Evolutionary conservation across 306 rosid species (phyloP), one percentile per base, ranked within the genome.

Genomic region (Acacia confusa): DNA sequence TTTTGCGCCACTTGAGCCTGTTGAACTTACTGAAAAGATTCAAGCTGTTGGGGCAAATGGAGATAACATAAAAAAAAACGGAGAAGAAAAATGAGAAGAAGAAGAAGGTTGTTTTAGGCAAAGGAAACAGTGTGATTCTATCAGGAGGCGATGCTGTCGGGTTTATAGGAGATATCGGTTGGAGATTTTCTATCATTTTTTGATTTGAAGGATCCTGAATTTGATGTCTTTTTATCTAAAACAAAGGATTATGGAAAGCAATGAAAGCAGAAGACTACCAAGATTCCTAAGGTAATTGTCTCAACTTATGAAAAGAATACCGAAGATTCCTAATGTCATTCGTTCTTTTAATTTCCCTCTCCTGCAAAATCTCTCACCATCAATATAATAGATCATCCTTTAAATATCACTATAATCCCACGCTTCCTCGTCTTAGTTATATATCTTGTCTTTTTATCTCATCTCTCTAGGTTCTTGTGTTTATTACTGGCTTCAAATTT

Each of bases 231-330:
- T 78, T 73, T 90, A 78, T 82, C 72, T 85, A 90, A 85, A 80
- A 84, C 92, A n/a, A 95, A 89, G 81, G 97, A 91, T 78, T 78
- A 90, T 95, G 20, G 98, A 95, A 84, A 93, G 96, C 88, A 95
- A 95, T 82, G 98, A 91, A 82, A 89, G 90, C 83, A 93, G 97
- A 83, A 90, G 97, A 85, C 90, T 93, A 34, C 97, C 99, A 95
- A 95, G 92, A 89, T 93, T 81, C 97, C 99, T 25, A 95, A 95
- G 98, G 98, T 95, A 83, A 81, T 67, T n/a, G 45, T 78, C 34
- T 77, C 44, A 32, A 40, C 74, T 45, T 64, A 7, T 11, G 15
- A 74, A n/a, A n/a, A n/a, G n/a, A n/a, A n/a, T n/a, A n/a, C n/a
- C n/a, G n/a, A n/a, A n/a, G n/a, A n/a, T n/a, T n/a, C n/a, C n/a